Conservation (phyloP, 2,329 filamentous ascomycete species). For the Alternaria triticina region DNA sequence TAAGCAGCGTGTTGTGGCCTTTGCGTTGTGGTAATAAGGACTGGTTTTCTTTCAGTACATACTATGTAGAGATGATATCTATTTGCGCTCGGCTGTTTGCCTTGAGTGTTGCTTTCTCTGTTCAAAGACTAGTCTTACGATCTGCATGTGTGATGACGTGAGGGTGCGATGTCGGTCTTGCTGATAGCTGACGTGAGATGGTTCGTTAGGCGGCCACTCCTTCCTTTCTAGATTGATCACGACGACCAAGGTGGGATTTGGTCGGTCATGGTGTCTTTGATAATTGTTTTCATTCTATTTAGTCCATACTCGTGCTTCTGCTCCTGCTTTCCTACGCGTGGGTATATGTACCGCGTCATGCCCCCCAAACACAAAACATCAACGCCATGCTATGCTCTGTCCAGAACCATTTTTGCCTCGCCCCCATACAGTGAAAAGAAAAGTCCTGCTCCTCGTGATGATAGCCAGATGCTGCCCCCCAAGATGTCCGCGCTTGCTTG, state of each 20-base stretch:
- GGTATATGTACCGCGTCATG: conserved; percentile 7
- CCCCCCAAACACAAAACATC: neutral
- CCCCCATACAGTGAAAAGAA: neutral
- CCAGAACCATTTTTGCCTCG: neutral
- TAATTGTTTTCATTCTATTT: neutral
- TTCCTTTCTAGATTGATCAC: neutral
- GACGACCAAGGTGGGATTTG: neutral
- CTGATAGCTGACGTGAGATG: neutral
- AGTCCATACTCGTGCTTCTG: neutral
- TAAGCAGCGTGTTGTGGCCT: conserved; percentile 8
- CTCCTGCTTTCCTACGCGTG: neutral
- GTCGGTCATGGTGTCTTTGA: neutral
- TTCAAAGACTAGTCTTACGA: neutral
- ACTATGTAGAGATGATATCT: neutral
- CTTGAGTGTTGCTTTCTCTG: neutral
- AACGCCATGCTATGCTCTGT: neutral
- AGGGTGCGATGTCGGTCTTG: neutral
- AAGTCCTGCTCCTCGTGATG: neutral
- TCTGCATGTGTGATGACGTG: neutral
- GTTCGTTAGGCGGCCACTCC: neutral
- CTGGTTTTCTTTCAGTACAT: neutral
- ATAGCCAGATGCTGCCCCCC: neutral
- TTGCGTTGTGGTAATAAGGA: neutral
- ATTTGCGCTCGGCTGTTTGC: neutral
- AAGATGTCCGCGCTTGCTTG: neutral